phyloP scores from a whole-genome alignment of 768 basidiomycete genomes.

The Lentinus tigrinus region DNA sequence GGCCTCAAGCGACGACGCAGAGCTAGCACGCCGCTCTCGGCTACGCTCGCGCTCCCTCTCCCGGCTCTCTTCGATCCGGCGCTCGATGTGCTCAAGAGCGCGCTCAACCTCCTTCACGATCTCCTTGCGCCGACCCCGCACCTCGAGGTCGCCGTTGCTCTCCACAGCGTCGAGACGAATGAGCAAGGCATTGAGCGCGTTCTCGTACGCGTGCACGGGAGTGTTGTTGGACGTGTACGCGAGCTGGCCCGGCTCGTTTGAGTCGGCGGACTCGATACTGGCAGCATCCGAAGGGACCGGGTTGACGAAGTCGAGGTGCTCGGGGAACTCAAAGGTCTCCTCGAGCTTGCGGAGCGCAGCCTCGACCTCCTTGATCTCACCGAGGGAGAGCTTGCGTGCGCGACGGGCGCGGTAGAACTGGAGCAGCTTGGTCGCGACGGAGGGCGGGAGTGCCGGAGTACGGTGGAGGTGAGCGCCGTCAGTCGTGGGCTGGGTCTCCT shows the following conservation, averaged over 20 bases:
- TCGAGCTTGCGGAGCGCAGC: slow-evolving; percentile 35
- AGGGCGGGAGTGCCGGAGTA: slow-evolving; percentile 17
- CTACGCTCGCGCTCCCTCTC: slow-evolving; percentile 25
- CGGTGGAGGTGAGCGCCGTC: slow-evolving; percentile 17
- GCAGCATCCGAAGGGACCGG: slow-evolving; percentile 4
- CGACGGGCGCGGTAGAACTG: slow-evolving; percentile 34
- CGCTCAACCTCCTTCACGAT: slow-evolving; percentile 55
- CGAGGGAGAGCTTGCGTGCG: slow-evolving; percentile 35
- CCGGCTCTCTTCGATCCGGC: slow-evolving; percentile 44
- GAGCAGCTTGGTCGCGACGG: slow-evolving; percentile 18
- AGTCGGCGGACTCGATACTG: background rate
- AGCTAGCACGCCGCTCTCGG: slow-evolving; percentile 4
- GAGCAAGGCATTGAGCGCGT: slow-evolving; percentile 57
- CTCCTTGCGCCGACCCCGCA: slow-evolving; percentile 52
- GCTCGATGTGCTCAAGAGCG: slow-evolving; percentile 54
- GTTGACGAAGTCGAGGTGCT: slow-evolving; percentile 30
- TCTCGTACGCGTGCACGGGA: slow-evolving; percentile 60
- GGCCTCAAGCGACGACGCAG: background rate
- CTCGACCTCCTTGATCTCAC: slow-evolving; percentile 41
- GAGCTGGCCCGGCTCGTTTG: slow-evolving; percentile 35
- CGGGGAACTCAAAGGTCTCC: slow-evolving; percentile 40
- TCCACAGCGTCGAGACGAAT: slow-evolving; percentile 58
- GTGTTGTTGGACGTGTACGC: slow-evolving; percentile 59
- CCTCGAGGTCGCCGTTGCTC: slow-evolving; percentile 53
- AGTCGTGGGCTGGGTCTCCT: background rate